These are phyloP conservation scores for Dorcoceras hygrometricum DNA, from an alignment of 257 asterid species.

Conservation along the genomic window DNA sequence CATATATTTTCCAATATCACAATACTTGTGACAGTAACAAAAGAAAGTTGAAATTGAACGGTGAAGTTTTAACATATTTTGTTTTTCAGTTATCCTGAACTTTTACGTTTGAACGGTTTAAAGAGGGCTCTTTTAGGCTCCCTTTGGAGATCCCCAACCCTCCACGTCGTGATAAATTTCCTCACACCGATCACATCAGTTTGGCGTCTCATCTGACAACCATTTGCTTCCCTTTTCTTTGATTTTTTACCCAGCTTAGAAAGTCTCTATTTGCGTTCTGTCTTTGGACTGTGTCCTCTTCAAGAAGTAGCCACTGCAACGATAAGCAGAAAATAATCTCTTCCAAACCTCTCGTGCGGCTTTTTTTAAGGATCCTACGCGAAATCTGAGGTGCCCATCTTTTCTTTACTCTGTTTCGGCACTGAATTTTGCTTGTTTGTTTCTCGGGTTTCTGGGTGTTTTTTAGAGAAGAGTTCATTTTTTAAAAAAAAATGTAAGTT, in stretches of 20 bases:
- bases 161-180: background rate
- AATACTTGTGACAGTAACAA: too few species aligned
- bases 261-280: background rate
- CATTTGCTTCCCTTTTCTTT: slow-evolving; percentile 20
- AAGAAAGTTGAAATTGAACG: too few species aligned
- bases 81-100: too few species aligned
- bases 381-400: slow-evolving; percentile 33
- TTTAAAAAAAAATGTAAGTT: too few species aligned
- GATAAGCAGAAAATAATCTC: slow-evolving; percentile 2
- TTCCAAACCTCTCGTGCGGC: background rate
- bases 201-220: slow-evolving; percentile 25
- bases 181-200: slow-evolving; percentile 23
- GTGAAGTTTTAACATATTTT: too few species aligned
- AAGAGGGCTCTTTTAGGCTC: slow-evolving; percentile 23
- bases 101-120: too few species aligned
- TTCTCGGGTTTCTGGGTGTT: background rate
- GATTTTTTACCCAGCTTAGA: slow-evolving; percentile 19
- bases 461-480: background rate
- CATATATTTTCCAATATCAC: too few species aligned
- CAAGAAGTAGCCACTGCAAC: slow-evolving; percentile 16
- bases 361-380: slow-evolving; percentile 16
- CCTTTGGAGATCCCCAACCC: background rate
- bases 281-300: slow-evolving; percentile 21
- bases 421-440: slow-evolving; percentile 9
- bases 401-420: background rate